Conservation (phyloP, 1,284 basidiomycete genomes). For the Cryptococcus floricola region DNA sequence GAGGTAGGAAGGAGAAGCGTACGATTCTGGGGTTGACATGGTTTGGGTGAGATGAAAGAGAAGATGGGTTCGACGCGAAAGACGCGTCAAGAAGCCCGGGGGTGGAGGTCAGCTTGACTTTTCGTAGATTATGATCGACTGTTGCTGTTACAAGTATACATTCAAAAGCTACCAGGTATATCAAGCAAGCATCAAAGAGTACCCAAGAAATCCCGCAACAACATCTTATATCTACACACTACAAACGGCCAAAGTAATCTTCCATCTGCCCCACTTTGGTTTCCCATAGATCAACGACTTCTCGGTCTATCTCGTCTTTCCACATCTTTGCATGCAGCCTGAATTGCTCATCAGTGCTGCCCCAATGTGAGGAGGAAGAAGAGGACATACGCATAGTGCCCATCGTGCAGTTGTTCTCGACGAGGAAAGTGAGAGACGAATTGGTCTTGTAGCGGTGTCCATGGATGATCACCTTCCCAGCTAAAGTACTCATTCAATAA, state of each 20-base stretch:
- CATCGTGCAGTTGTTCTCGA: not conserved
- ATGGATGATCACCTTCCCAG: not conserved
- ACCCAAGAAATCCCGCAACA: not conserved
- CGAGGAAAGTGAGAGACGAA: slow-evolving; percentile 1
- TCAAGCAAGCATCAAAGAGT: too few species aligned
- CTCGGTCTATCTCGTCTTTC: slow-evolving; percentile 10
- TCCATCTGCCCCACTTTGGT: slow-evolving; percentile 8
- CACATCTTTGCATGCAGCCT: slow-evolving; percentile 22
- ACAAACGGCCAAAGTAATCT: not conserved
- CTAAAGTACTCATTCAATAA: slow-evolving; percentile 1
- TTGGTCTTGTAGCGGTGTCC: not conserved
- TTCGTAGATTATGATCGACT: not conserved
- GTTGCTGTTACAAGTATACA: not conserved
- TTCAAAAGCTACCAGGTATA: too few species aligned
- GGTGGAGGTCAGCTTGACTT: not conserved
- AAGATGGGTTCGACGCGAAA: slow-evolving; percentile 3
- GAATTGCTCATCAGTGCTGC: not conserved
- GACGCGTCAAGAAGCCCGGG: not conserved
- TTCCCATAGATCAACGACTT: slow-evolving; percentile 6
- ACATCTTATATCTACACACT: not conserved
- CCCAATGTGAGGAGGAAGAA: not conserved
- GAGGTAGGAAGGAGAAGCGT: not conserved
- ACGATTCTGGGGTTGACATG: not conserved
- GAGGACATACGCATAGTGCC: not conserved
- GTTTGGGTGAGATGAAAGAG: slow-evolving; percentile 6